Percentiles rank a stretch among this genome's conserved stretches.
phyloP scores from a whole-genome alignment of 352 stramenopile species.

The Phytophthora kernoviae region DNA sequence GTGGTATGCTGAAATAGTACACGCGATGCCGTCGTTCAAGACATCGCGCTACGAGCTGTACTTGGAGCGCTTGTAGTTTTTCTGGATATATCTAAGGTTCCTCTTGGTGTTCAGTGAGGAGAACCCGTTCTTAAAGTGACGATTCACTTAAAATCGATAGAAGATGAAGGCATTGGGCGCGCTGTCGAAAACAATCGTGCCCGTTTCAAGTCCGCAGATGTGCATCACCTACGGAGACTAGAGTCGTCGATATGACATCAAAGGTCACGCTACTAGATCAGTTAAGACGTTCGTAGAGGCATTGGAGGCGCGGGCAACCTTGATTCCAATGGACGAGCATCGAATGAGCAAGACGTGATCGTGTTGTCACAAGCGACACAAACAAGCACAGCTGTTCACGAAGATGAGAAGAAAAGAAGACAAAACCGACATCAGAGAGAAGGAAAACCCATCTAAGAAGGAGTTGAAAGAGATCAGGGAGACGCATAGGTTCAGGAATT shows the following conservation, averaged over 20 bases:
- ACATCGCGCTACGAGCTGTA: too few relatives aligned
- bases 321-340: slow-evolving; percentile 20
- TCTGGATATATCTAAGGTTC: too few relatives aligned
- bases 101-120: too few relatives aligned
- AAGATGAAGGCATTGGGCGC: neutral
- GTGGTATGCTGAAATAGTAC: too few relatives aligned
- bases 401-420: neutral
- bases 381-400: slow-evolving; percentile 9
- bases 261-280: slow-evolving; percentile 12
- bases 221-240: neutral
- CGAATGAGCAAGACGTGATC: slow-evolving; percentile 18
- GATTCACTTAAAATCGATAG: neutral
- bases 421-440: neutral
- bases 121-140: neutral
- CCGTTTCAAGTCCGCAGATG: neutral
- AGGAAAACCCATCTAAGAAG: neutral
- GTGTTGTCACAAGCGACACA: slow-evolving; percentile 14
- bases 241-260: slow-evolving; percentile 22
- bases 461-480: neutral
- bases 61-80: too few relatives aligned
- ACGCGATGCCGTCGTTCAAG: too few relatives aligned
- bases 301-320: slow-evolving; percentile 17
- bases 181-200: neutral
- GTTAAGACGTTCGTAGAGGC: slow-evolving; percentile 21
- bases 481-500: too few relatives aligned